A percentile compares a stretch with the other conserved stretches of the same genome.
Conservation (phyloP, 1,284 basidiomycete species). For the Ganoderma meredithae region DNA sequence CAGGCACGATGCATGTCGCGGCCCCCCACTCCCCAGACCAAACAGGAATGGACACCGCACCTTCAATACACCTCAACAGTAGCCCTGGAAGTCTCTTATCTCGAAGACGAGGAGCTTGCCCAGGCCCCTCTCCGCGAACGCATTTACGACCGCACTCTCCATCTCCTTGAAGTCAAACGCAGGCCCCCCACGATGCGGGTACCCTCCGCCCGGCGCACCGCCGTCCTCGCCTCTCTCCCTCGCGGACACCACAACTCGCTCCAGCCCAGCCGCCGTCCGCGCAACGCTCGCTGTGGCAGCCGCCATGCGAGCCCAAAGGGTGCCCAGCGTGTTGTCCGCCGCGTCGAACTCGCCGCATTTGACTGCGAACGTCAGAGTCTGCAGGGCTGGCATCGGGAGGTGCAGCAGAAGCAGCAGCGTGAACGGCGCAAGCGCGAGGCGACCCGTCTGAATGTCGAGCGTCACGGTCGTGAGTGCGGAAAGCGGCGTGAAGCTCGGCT, state of each 20-base stretch:
- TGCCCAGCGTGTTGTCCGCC: slow-evolving; percentile 11
- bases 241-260: slow-evolving; percentile 16
- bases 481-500: slow-evolving; percentile 22
- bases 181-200: slow-evolving; percentile 1
- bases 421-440: slow-evolving; percentile 27
- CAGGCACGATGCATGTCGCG: background rate
- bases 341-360: slow-evolving; percentile 25
- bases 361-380: slow-evolving; percentile 24
- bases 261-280: slow-evolving; percentile 7
- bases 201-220: background rate
- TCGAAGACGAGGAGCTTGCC: slow-evolving; percentile 18
- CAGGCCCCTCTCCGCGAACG: slow-evolving; percentile 27
- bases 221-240: slow-evolving; percentile 16
- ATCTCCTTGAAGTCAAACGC: slow-evolving; percentile 23
- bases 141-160: slow-evolving; percentile 21
- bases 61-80: background rate
- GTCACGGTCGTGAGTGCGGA: slow-evolving; percentile 25
- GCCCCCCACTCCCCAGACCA: background rate
- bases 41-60: background rate
- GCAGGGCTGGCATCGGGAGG: slow-evolving; percentile 25
- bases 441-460: slow-evolving; percentile 28
- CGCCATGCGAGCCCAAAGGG: slow-evolving; percentile 25
- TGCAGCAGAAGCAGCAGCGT: slow-evolving; percentile 27
- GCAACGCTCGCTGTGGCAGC: slow-evolving; percentile 23
- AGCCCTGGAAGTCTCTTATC: slow-evolving; percentile 1